Base-by-base conservation (phyloP, 495 filamentous ascomycete species). In the Tuber magnatum region DNA sequence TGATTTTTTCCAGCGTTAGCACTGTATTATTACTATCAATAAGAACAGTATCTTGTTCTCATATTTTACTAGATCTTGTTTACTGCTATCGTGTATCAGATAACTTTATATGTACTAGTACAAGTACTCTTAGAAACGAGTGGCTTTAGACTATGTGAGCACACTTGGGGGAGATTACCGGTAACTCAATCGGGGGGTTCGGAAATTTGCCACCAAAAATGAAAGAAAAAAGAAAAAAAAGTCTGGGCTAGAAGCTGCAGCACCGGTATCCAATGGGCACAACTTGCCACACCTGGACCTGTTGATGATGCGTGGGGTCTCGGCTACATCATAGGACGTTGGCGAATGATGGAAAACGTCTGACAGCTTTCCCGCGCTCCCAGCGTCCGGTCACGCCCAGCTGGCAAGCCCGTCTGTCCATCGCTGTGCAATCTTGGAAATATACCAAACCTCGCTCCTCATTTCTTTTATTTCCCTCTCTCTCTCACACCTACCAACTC, bases 311-410 rank as follows among this genome's bases (percentile, higher is more conserved):
- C 75, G 73, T 40, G 68, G 46, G 28, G 65, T 74, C 75, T 76
- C 74, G 68, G 75, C 48, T 69, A 51, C 73, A 77, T 71, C 73
- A 72, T 75, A 40, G 72, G n/a, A 40, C n/a, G 46, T 61, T 61
- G n/a, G 51, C 51, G n/a, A 61, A 32, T 61, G 51, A 61, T 61
- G 51, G n/a, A 16, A 61, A 61, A 61, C 32, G 51, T 12, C 51
- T 7, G 28, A 20, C 56, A 65, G 28, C 14, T 35, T 65, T 65
- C 56, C n/a, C 32, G 28, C 43, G 56, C 32, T 40, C 44, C 72
- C 51, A 41, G 72, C 35, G 42, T 38, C 72, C 39, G 42, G 7
- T 70, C 42, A 65, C 73, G 42, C 38, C 39, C 65, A 43, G 18
- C 65, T 61, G n/a, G n/a, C n/a, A 16, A 61, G 51, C 51, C 51